Conservation (phyloP, 176 grass and related monocot genomes). For the Ampelocalamus luodianensis region DNA sequence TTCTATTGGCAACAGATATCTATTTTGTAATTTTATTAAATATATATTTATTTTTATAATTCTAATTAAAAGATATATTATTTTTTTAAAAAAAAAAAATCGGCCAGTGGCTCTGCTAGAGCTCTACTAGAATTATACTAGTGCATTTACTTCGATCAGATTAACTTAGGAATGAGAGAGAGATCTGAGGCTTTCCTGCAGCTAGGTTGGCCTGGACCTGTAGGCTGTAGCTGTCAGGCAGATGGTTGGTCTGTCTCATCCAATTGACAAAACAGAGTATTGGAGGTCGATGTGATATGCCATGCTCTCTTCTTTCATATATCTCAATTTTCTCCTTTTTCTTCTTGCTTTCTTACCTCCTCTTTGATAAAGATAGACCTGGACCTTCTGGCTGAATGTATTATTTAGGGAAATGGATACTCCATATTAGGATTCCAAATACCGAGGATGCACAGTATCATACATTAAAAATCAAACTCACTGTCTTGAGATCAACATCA, state of each 20-base stretch:
- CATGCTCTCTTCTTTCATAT: not conserved
- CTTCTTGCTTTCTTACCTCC: not conserved
- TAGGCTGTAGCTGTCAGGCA: constrained; percentile 5
- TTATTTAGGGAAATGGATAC: not conserved
- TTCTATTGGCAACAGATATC: too few relatives aligned
- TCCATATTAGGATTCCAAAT: too few relatives aligned
- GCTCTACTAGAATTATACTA: not conserved
- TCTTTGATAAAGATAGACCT: constrained; percentile 21
- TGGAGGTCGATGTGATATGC: constrained; percentile 34
- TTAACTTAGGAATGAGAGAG: not conserved
- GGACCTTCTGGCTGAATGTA: not conserved
- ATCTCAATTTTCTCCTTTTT: not conserved
- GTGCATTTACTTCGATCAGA: not conserved
- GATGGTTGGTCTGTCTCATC: constrained; percentile 31
- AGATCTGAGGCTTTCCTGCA: not conserved
- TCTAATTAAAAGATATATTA: too few relatives aligned
- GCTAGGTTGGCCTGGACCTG: not conserved
- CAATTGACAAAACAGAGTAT: constrained; percentile 35
- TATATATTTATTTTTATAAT: too few relatives aligned
- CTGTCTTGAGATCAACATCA: too few relatives aligned
- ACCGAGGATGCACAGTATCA: too few relatives aligned
- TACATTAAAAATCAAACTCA: too few relatives aligned
- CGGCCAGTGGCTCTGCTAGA: not conserved
- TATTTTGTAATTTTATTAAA: too few relatives aligned
- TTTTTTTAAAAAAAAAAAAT: too few relatives aligned